Conservation (phyloP, 805 yeast species). For the Yamadazyma ubonensis region DNA sequence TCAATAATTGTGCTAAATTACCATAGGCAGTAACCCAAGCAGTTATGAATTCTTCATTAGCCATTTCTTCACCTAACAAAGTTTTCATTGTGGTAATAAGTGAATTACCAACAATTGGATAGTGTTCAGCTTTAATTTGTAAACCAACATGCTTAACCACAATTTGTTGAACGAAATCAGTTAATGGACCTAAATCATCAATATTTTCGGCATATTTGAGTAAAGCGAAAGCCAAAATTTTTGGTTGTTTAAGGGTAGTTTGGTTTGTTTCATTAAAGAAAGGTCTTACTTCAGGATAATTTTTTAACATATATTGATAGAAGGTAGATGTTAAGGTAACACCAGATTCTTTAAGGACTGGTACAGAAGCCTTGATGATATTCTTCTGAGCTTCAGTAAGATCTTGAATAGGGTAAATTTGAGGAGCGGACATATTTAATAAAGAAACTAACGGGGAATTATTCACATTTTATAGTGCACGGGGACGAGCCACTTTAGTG, state of each 20-base stretch:
- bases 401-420: conserved; percentile 26
- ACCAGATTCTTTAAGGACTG: conserved; percentile 57
- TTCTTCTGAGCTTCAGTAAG: conserved; percentile 30
- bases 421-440: conserved; percentile 15
- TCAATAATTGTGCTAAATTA: conserved; percentile 59
- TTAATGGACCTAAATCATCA: conserved; percentile 54
- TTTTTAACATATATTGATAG: conserved; percentile 54
- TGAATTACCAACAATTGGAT: conserved; percentile 60
- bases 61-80: conserved; percentile 55
- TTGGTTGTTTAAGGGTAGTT: conserved; percentile 54
- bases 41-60: conserved; percentile 54
- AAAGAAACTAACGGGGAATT: neutral
- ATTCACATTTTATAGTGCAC: neutral
- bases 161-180: conserved; percentile 55
- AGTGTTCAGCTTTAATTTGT: conserved; percentile 61
- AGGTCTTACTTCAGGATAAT: conserved; percentile 54
- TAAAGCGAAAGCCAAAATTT: conserved; percentile 61
- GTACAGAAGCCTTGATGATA: conserved; percentile 48
- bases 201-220: conserved; percentile 62
- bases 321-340: conserved; percentile 52
- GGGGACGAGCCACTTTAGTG: no score
- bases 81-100: conserved; percentile 54
- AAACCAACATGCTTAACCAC: conserved; percentile 67
- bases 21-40: conserved; percentile 71
- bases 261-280: conserved; percentile 64